Evolutionary conservation across 2,329 filamentous ascomycete genomes (phyloP).

Genomic region (Xylariaceae sp.): DNA sequence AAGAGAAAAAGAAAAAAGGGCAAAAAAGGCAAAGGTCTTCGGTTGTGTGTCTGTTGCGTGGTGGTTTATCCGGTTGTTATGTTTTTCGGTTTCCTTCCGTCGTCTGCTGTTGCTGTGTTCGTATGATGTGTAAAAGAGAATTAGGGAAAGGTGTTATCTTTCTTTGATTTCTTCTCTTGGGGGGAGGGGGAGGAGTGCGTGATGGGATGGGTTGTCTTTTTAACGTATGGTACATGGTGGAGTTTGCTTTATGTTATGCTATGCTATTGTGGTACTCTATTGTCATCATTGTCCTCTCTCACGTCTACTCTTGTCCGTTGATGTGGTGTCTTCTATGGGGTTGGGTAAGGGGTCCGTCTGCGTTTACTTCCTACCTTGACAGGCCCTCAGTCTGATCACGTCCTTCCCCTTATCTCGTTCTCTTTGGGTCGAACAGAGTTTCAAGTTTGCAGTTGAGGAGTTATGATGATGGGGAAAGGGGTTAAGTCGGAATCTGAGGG

Average conservation of each 20-base stretch:
- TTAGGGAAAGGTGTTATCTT: conserved; percentile 15
- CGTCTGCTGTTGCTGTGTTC: too few relatives aligned
- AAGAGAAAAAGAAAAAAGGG: conserved; percentile 8
- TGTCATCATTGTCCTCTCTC: conserved; percentile 8
- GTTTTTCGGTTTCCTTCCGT: not conserved
- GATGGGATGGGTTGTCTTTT: conserved; percentile 9
- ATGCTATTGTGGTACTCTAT: not conserved
- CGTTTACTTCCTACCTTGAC: too few relatives aligned
- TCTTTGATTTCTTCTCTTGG: conserved; percentile 5
- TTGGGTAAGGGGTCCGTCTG: too few relatives aligned
- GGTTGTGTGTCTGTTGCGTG: not conserved
- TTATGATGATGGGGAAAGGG: too few relatives aligned
- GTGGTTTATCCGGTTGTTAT: conserved; percentile 9
- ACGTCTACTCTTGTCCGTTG: conserved; percentile 21
- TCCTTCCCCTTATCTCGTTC: too few relatives aligned
- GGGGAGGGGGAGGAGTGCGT: not conserved
- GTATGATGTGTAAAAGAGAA: conserved; percentile 17
- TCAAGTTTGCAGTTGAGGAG: too few relatives aligned
- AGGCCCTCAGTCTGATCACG: too few relatives aligned
- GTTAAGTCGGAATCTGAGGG: too few relatives aligned
- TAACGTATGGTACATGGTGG: conserved; percentile 10
- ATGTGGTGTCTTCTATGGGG: too few relatives aligned
- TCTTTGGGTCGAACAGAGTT: too few relatives aligned
- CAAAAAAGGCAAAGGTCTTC: conserved; percentile 9
- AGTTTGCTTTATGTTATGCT: not conserved